A percentile compares a stretch with the other conserved stretches of the same genome.
Evolutionary conservation across 495 filamentous ascomycete species (phyloP).

Genomic region (Barbatosphaeria neglecta): DNA sequence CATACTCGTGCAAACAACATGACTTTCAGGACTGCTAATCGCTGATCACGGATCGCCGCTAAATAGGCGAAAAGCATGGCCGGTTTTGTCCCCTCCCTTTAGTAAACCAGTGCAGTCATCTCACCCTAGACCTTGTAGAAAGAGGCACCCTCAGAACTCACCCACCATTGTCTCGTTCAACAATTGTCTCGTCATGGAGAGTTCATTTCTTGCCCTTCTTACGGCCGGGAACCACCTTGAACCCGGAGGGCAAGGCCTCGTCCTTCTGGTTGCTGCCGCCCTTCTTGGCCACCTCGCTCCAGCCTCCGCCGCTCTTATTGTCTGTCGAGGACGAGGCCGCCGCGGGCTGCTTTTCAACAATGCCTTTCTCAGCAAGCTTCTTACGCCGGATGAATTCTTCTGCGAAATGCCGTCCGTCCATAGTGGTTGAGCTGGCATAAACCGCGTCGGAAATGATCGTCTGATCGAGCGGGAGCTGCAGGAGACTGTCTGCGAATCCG

Average conservation of each 20-base stretch:
- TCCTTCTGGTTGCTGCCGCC: conserved; percentile 30
- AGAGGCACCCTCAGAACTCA: too few species aligned
- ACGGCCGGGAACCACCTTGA: conserved; percentile 82
- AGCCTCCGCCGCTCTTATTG: conserved; percentile 52
- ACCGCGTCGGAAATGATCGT: conserved; percentile 81
- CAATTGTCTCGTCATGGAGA: too few species aligned
- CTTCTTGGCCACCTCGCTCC: conserved; percentile 98
- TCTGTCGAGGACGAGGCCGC: conserved; percentile 33
- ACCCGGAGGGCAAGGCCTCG: conserved; percentile 47
- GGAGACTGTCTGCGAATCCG: conserved; percentile 62
- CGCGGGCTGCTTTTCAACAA: conserved; percentile 51
- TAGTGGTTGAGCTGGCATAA: conserved; percentile 70
- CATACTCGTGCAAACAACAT: not conserved
- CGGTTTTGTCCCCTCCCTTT: too few species aligned
- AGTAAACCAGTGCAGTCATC: too few species aligned
- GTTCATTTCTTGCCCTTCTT: conserved; percentile 76
- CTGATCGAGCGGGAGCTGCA: conserved; percentile 61
- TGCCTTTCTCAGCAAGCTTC: conserved; percentile 81
- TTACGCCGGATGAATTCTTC: conserved; percentile 89
- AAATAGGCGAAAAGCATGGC: too few species aligned
- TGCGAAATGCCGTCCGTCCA: conserved; percentile 85
- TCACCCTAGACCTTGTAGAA: too few species aligned
- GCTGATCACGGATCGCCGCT: not conserved
- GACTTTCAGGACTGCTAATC: not conserved
- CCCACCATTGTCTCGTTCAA: too few species aligned